Conservation (phyloP, 2,329 filamentous ascomycete genomes). For the Cladorrhinum sp. region DNA sequence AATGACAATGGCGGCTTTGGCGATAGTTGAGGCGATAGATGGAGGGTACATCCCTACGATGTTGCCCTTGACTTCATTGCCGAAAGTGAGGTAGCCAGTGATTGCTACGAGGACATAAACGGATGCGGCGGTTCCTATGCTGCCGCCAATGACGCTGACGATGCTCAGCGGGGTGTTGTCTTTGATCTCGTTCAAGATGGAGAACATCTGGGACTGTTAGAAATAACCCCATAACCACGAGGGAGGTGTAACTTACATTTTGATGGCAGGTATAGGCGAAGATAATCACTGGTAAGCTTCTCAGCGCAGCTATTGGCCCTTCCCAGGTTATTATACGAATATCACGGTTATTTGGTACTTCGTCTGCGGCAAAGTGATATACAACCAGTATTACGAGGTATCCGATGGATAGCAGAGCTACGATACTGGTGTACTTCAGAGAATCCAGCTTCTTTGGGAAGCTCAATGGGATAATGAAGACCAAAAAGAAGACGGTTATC, state of each 20-base stretch:
- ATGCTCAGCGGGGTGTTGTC: conserved; percentile 77
- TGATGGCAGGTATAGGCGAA: conserved; percentile 99
- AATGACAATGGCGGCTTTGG: conserved; percentile 90
- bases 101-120: conserved; percentile 91
- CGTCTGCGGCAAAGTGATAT: conserved; percentile 85
- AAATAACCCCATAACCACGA: background rate
- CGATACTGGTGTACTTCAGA: conserved; percentile 91
- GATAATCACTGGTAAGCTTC: conserved; percentile 88
- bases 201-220: conserved; percentile 76
- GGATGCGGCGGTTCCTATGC: conserved; percentile 81
- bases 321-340: conserved; percentile 75
- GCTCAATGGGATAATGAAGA: conserved; percentile 89
- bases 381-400: conserved; percentile 92
- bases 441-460: conserved; percentile 91
- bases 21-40: conserved; percentile 82
- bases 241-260: conserved; percentile 62
- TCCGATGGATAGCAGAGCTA: conserved; percentile 88
- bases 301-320: conserved; percentile 73
- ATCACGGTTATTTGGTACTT: conserved; percentile 67
- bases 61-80: conserved; percentile 83
- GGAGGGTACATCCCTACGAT: conserved; percentile 88
- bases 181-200: conserved; percentile 90
- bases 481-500: conserved; percentile 98
- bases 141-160: conserved; percentile 73
- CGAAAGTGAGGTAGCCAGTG: conserved; percentile 94